Evolutionary conservation across 495 filamentous ascomycete genomes (phyloP), one percentile per base, ranked within the genome.

Genomic region (Daldinia childiae): DNA sequence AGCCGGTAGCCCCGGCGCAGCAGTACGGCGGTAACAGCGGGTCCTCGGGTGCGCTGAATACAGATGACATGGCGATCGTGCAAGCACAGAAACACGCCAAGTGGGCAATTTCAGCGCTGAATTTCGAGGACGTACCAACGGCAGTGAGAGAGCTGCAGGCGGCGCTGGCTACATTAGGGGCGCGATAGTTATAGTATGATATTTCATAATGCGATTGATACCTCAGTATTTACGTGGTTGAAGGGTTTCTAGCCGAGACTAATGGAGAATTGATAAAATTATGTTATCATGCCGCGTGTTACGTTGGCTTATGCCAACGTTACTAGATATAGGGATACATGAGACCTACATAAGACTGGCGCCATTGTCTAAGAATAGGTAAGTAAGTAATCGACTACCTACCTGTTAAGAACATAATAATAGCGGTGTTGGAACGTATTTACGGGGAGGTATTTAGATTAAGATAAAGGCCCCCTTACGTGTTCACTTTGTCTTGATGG

Each of bases 81-180:
- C 84, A 87, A 66, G 95, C 95, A 9, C 93, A 97, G 77, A 99
- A 98, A 73, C 95, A 97, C 82, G 95, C 95, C 0, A 93, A 91
- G 74, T 99, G 94, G 94, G 96, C 95, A 0, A 94, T 98, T 34
- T 98, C 95, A 21, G 95, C 95, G 5, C 81, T 99, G 58, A 95
- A 97, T 76, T 99, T 98, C 79, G 95, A 99, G 75, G 95, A 99
- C 81, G 91, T 97, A 9, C 82, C 90, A 26, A 99, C 96, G 0
- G 95, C 95, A 0, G 90, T 98, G 6, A 90, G 89, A 77, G 94
- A 99, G 74, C 79, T 98, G 61, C 87, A 87, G 69, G 87, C 84
- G 50, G 96, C 95, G 45, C 81, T 99, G 69, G 79, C 85, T 58
- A 76, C 82, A n/a, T 77, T 95, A 32, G 92, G 91, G 6, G 91